Evolutionary conservation across 495 filamentous ascomycete genomes (phyloP), one percentile per base, ranked within the genome.

Genomic region (Penicillium bialowiezense): DNA sequence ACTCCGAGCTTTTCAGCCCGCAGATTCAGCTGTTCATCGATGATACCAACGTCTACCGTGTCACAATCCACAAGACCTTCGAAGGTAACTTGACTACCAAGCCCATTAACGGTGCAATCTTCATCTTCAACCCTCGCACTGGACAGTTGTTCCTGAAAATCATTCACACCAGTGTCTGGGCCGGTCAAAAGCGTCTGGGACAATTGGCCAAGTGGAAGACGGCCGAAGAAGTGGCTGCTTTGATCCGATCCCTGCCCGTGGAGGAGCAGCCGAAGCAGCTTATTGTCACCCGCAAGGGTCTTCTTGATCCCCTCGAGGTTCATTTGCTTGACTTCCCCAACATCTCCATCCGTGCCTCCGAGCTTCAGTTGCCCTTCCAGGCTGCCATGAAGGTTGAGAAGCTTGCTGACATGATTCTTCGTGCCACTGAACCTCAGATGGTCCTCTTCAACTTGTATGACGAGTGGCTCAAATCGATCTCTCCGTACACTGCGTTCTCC

Each of bases 361-460:
- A 99, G 72, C 73, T 99, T 48, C 95, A 99, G 69, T 74, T 99
- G 50, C 95, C 95, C 5, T 99, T 99, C 87, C 95, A 99, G 67
- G 95, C 95, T 37, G 95, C 95, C 3, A 99, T 99, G 95, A 99
- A 97, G 77, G 91, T 99, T 32, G 95, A 99, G 71, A 97, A 97
- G 67, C 78, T 99, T 23, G 95, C 92, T 48, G 95, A 99, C 64
- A 96, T 99, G 95, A 99, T 99, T 60, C 77, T 99, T 33, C 87
- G 91, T 43, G 95, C 95, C 10, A 97, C 95, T 0, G 95, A 97
- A 61, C 95, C 95, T 17, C 93, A 97, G 73, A 99, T 99, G 95
- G 95, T 99, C 44, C 82, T 99, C 5, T 97, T 97, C 81, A 99
- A 99, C 64, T 80, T 99, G 21, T 99, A 97, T 59, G 95, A 99